Evolutionary conservation across 371 early-diverging fungal genomes (phyloP), one percentile per base, ranked within the genome.

Genomic region (Entomophthora muscae): DNA sequence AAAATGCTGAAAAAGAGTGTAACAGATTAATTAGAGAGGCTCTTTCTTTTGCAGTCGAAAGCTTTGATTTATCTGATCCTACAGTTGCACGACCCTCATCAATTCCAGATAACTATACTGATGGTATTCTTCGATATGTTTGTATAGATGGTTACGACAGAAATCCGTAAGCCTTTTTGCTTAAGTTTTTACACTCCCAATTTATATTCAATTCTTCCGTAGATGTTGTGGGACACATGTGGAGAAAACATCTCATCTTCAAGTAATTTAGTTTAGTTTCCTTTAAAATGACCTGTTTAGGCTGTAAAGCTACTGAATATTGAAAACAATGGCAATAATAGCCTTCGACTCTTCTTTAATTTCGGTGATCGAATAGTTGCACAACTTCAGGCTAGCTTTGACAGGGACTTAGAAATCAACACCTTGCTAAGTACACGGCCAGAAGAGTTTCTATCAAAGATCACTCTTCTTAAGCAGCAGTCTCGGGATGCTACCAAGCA

Each of bases 191-290:
- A n/a, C n/a, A n/a, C n/a, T n/a, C n/a, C n/a, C n/a, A n/a, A n/a
- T n/a, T n/a, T n/a, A n/a, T n/a, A n/a, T n/a, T n/a, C n/a, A n/a
- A n/a, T n/a, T n/a, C n/a, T n/a, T n/a, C n/a, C 10, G n/a, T 59
- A 59, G 60, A 7, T 59, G 60, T 23, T 59, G 60, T 23, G 60
- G 60, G 0, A 59, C 60, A 10, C 60, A 59, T 32, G 32, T 59
- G 3, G 30, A 59, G 21, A 59, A 59, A 23, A 26, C 32, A 10
- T 27, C n/a, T n/a, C 28, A 59, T 27, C 30, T 59, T 13, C 60
- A 59, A 23, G 60, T 59, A 59, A 30, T 12, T 23, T n/a, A n/a
- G n/a, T 26, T 21, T 32, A 59, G 13, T 21, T 32, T 10, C 3
- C 3, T 17, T 13, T 26, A n/a, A 12, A 59, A 30, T 59, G 7